A percentile compares a stretch with the other conserved stretches of the same genome.
Evolutionary conservation across 148 eudicot species (phyloP).

Genomic region (Fallopia convolvulus): DNA sequence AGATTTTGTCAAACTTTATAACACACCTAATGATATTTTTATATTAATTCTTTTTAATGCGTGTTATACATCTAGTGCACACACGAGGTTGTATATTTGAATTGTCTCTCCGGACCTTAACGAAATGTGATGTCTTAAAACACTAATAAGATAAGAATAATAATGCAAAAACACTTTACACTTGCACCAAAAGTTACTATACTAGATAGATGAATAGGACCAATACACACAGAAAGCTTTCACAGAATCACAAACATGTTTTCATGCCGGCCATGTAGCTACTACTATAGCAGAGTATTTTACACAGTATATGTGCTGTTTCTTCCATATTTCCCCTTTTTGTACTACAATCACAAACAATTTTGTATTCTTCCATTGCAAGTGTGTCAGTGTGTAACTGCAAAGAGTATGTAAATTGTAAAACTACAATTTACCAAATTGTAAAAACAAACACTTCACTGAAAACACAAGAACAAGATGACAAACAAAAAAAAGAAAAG

Average conservation of each 20-base stretch:
- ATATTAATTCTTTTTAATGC: too few species aligned
- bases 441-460: neutral
- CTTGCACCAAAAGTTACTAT: neutral
- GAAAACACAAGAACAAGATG: neutral
- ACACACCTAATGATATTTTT: neutral
- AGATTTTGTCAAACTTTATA: neutral
- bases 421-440: neutral
- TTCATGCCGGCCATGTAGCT: neutral
- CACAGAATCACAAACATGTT: neutral
- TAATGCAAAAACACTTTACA: neutral
- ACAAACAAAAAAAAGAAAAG: neutral
- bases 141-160: neutral
- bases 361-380: neutral
- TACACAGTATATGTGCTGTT: neutral
- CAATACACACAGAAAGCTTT: too few species aligned
- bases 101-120: neutral
- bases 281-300: neutral
- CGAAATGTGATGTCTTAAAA: neutral
- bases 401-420: neutral
- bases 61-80: too few species aligned
- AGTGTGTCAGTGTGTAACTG: conserved; percentile 6
- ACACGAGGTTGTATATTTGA: neutral
- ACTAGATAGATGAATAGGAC: neutral
- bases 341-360: neutral
- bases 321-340: neutral